Conservation (phyloP, 441 rosid genomes). For the Brassica balearica region DNA sequence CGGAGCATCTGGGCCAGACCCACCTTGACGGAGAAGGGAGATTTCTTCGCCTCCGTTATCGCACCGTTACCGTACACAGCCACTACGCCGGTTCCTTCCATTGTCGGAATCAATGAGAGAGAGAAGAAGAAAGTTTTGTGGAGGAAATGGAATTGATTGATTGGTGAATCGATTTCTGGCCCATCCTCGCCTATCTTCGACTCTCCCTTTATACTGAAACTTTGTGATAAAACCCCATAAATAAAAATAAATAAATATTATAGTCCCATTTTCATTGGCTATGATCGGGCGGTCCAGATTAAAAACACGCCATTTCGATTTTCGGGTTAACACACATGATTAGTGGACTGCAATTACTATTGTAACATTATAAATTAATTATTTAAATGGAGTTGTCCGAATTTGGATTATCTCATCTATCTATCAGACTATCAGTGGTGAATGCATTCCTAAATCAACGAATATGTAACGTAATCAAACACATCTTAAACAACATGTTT, state of each 20-base stretch:
- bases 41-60: conserved; percentile 75
- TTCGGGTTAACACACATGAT: conserved; percentile 30
- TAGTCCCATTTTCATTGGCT: background rate
- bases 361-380: background rate
- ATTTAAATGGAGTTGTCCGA: background rate
- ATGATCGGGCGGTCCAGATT: conserved; percentile 35
- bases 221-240: conserved; percentile 6
- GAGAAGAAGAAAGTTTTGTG: conserved; percentile 22
- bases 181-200: conserved; percentile 44
- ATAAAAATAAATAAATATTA: background rate
- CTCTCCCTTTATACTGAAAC: conserved; percentile 37
- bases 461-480: conserved; percentile 1
- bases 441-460: background rate
- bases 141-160: background rate
- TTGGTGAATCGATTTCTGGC: conserved; percentile 37
- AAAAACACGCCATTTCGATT: conserved; percentile 4
- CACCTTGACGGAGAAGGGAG: conserved; percentile 92
- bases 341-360: conserved; percentile 17
- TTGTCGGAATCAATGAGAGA: background rate
- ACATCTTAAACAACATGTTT: background rate
- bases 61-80: conserved; percentile 93
- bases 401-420: background rate
- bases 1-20: conserved; percentile 98
- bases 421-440: background rate
- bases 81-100: conserved; percentile 91